phyloP scores from a whole-genome alignment of 1,284 basidiomycete species.

The Pyrrhoderma lamaoense region DNA sequence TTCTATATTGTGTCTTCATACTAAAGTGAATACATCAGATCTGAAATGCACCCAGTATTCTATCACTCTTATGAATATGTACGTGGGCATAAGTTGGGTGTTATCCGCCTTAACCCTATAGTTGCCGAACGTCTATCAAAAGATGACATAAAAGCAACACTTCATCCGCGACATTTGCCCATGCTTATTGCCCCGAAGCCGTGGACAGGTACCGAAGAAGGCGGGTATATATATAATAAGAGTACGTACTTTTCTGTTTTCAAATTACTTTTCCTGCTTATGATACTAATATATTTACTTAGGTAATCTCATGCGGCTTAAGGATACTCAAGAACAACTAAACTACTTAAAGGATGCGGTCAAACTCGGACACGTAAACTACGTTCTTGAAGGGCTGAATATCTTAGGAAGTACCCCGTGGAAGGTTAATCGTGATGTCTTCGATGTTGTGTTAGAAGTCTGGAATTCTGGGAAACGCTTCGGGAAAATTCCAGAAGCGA shows the following conservation, averaged over 20 bases:
- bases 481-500: slow-evolving; percentile 70
- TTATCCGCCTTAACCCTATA: slow-evolving; percentile 82
- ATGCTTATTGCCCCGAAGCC: slow-evolving; percentile 92
- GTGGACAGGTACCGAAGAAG: slow-evolving; percentile 76
- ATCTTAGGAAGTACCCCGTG: slow-evolving; percentile 89
- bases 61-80: slow-evolving; percentile 90
- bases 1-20: not conserved
- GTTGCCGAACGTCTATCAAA: slow-evolving; percentile 75
- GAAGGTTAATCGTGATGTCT: slow-evolving; percentile 77
- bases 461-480: slow-evolving; percentile 83
- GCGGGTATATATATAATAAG: slow-evolving; percentile 78
- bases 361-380: slow-evolving; percentile 69
- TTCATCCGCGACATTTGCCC: slow-evolving; percentile 91
- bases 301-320: slow-evolving; percentile 86
- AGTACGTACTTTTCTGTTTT: slow-evolving; percentile 41
- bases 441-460: slow-evolving; percentile 63
- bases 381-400: slow-evolving; percentile 85
- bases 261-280: slow-evolving; percentile 4
- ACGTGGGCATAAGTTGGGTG: slow-evolving; percentile 87
- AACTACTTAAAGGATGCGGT: slow-evolving; percentile 77
- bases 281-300: slow-evolving; percentile 5
- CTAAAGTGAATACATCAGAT: slow-evolving; percentile 33
- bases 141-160: slow-evolving; percentile 67
- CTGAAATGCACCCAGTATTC: slow-evolving; percentile 88
- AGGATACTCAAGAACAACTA: slow-evolving; percentile 84